phyloP scores from a whole-genome alignment of 345 rosid genomes.

The Hibiscus mutabilis region DNA sequence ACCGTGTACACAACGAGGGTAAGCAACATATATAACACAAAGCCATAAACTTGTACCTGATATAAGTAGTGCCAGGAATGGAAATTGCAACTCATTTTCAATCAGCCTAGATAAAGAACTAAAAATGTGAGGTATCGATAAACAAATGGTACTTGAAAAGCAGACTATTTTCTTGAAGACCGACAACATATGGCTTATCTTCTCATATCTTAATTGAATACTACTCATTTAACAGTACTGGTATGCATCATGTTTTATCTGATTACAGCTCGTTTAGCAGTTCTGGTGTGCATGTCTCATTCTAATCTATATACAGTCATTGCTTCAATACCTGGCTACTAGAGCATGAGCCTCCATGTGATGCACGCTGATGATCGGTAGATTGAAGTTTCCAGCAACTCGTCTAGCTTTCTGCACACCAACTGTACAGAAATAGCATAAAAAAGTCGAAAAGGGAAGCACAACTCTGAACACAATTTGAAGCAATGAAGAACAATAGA shows the following conservation, averaged over 20 bases:
- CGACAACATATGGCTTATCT: constrained; percentile 1
- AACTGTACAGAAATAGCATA: constrained; percentile 38
- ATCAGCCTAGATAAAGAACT: constrained; percentile 39
- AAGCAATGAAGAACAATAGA: background rate
- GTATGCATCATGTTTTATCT: background rate
- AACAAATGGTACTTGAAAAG: background rate
- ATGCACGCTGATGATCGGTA: constrained; percentile 80
- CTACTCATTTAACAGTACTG: background rate
- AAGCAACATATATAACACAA: background rate
- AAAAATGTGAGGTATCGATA: background rate
- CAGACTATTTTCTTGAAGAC: background rate
- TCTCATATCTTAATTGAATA: background rate
- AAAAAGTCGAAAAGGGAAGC: background rate
- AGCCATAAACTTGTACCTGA: constrained; percentile 49
- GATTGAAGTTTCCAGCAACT: constrained; percentile 57
- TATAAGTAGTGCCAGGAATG: constrained; percentile 86
- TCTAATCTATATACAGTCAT: background rate
- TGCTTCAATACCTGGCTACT: constrained; percentile 58
- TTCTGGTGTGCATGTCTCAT: background rate
- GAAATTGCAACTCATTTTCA: constrained; percentile 72
- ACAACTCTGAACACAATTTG: background rate
- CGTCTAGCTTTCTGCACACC: constrained; percentile 84
- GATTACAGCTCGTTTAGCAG: background rate
- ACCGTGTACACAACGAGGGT: background rate
- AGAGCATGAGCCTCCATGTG: constrained; percentile 99